These are phyloP conservation scores for Sporodiniella umbellata DNA, from an alignment of 371 early-diverging fungal species.

Conservation along the genomic window DNA sequence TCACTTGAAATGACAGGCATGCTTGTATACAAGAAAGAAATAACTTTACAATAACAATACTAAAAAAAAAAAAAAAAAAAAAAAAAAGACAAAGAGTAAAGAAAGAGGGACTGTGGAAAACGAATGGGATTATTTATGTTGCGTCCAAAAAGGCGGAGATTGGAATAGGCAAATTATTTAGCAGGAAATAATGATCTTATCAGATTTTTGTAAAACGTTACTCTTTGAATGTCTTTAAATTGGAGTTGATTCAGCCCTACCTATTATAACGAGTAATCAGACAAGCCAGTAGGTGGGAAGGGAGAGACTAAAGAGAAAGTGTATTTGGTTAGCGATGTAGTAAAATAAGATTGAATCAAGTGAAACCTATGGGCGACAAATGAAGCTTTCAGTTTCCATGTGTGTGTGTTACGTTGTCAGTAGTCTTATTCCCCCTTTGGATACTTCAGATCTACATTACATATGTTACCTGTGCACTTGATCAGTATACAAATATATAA, in stretches of 20 bases:
- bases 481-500: no score
- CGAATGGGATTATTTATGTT: not conserved
- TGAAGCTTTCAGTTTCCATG: no score
- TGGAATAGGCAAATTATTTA: not conserved
- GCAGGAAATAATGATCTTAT: not conserved
- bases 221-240: not conserved
- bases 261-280: not conserved
- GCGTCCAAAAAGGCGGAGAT: not conserved
- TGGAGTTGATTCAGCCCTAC: not conserved
- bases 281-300: not conserved
- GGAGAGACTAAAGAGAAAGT: not conserved
- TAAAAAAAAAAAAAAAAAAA: not conserved
- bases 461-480: no score
- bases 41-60: not conserved
- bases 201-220: conserved; percentile 1
- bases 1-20: conserved; percentile 24
- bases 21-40: no score
- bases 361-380: no score
- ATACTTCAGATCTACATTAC: no score
- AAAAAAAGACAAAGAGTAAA: not conserved
- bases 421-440: no score
- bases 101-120: no score
- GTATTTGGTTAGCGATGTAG: no score
- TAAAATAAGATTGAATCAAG: no score
- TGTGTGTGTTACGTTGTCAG: no score